These are phyloP conservation scores for Phytopythium ostracodes DNA, from an alignment of 352 stramenopile species.

Conservation along the genomic window DNA sequence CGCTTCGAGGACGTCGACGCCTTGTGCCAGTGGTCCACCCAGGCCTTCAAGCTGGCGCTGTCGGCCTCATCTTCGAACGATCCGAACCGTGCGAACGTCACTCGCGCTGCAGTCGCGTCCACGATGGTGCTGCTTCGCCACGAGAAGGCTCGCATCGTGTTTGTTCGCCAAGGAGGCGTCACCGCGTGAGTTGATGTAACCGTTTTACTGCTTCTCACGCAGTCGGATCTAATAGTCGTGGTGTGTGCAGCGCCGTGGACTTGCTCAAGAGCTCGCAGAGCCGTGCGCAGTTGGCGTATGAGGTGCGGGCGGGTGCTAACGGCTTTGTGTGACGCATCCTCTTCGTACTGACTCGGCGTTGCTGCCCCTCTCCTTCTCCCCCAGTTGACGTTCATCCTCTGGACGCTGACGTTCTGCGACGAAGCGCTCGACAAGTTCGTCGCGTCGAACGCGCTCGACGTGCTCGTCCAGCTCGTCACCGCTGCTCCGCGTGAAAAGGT, in stretches of 20 bases:
- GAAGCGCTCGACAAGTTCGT: constrained; percentile 82
- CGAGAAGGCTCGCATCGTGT: constrained; percentile 86
- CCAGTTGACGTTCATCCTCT: constrained; percentile 95
- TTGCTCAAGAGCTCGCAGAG: constrained; percentile 75
- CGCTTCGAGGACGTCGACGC: constrained; percentile 78
- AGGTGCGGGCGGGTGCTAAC: constrained; percentile 24
- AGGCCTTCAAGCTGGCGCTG: constrained; percentile 62
- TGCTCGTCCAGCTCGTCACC: constrained; percentile 79
- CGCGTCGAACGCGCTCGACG: constrained; percentile 54
- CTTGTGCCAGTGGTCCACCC: constrained; percentile 73
- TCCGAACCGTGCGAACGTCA: constrained; percentile 65
- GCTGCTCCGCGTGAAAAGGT: constrained; percentile 97
- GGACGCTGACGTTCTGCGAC: constrained; percentile 93
- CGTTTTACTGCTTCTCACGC: background rate
- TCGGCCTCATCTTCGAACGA: constrained; percentile 54
- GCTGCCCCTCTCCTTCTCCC: background rate
- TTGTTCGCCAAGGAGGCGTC: constrained; percentile 89
- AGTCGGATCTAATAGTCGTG: background rate
- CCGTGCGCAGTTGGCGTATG: constrained; percentile 94
- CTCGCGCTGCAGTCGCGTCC: constrained; percentile 84
- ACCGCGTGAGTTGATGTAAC: constrained; percentile 58
- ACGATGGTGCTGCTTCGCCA: constrained; percentile 91
- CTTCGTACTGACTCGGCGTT: background rate
- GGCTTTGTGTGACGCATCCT: no score
- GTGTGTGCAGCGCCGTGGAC: constrained; percentile 48